A percentile compares a stretch with the other conserved stretches of the same genome.
These are phyloP conservation scores for Rhizopus sp. DNA, from an alignment of 371 early-diverging fungal species.

Conservation along the genomic window DNA sequence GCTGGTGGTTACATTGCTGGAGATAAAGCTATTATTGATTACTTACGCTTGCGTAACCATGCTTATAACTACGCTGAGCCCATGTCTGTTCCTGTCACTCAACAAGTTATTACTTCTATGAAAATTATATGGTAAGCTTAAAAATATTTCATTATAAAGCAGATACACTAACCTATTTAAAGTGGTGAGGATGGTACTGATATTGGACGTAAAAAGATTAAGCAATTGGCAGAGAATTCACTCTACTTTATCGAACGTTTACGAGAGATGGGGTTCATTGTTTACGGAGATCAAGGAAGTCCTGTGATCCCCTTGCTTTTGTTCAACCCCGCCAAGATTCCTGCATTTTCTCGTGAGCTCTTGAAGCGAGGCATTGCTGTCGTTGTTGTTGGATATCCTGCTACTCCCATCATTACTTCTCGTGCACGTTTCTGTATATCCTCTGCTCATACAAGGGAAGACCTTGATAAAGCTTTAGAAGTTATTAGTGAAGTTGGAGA, in stretches of 20 bases:
- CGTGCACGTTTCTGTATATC: slow-evolving; percentile 98
- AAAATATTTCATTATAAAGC: not conserved
- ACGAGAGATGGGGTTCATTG: slow-evolving; percentile 92
- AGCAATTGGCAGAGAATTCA: slow-evolving; percentile 87
- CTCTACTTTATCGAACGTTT: slow-evolving; percentile 85
- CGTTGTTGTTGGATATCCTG: slow-evolving; percentile 99
- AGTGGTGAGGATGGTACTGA: slow-evolving; percentile 71
- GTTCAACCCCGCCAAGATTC: slow-evolving; percentile 98
- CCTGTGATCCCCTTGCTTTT: slow-evolving; percentile 98
- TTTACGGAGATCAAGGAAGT: slow-evolving; percentile 92
- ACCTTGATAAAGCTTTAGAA: slow-evolving; percentile 76
- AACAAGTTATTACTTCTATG: slow-evolving; percentile 90
- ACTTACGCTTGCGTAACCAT: slow-evolving; percentile 83
- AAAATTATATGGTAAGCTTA: slow-evolving; percentile 65
- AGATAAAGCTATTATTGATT: slow-evolving; percentile 75
- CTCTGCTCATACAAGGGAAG: slow-evolving; percentile 95
- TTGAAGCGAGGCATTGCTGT: slow-evolving; percentile 93
- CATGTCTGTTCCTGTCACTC: slow-evolving; percentile 87
- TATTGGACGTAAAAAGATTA: slow-evolving; percentile 83
- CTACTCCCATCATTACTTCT: slow-evolving; percentile 96
- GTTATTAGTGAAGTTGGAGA: slow-evolving; percentile 70
- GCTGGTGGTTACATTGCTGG: slow-evolving; percentile 98
- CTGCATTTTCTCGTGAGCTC: slow-evolving; percentile 96
- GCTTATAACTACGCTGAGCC: slow-evolving; percentile 94
- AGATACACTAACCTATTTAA: slow-evolving; percentile 34